These are phyloP conservation scores for Hymenotorrendiella dingleyae DNA, from an alignment of 2,329 filamentous ascomycete species.

Conservation along the genomic window DNA sequence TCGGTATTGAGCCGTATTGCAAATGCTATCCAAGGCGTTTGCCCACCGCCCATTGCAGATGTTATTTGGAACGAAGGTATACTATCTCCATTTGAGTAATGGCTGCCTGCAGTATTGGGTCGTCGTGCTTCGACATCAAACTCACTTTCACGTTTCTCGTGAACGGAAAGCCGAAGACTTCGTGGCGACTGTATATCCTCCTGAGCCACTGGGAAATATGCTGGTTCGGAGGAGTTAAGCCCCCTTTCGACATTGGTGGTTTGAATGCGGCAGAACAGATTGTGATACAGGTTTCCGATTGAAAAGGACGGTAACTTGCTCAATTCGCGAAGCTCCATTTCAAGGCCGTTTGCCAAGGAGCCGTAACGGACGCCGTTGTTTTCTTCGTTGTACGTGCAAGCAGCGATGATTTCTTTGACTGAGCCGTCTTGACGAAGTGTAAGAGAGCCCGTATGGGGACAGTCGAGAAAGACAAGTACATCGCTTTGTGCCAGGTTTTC, in stretches of 20 bases:
- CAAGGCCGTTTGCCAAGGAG: slow-evolving; percentile 14
- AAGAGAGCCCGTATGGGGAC: slow-evolving; percentile 9
- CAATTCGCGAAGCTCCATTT: slow-evolving; percentile 16
- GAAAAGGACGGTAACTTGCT: slow-evolving; percentile 19
- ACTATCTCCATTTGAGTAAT: not conserved
- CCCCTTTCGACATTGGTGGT: slow-evolving; percentile 10
- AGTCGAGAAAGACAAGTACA: slow-evolving; percentile 17
- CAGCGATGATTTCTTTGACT: slow-evolving; percentile 21
- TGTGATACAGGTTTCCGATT: slow-evolving; percentile 20
- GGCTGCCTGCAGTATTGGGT: not conserved
- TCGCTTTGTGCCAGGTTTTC: slow-evolving; percentile 17
- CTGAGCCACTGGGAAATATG: slow-evolving; percentile 16
- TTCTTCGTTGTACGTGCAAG: slow-evolving; percentile 6
- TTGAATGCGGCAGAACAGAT: slow-evolving; percentile 18
- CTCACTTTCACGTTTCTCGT: slow-evolving; percentile 9
- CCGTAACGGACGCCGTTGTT: slow-evolving; percentile 4
- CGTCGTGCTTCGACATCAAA: slow-evolving; percentile 6
- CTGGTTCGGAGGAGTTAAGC: slow-evolving; percentile 7
- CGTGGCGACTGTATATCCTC: slow-evolving; percentile 10
- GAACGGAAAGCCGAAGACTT: slow-evolving; percentile 18
- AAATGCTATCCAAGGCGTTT: slow-evolving; percentile 19
- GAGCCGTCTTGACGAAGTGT: slow-evolving; percentile 8
- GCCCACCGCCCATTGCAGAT: slow-evolving; percentile 6
- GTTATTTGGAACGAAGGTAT: slow-evolving; percentile 16
- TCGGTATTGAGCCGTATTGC: slow-evolving; percentile 17